phyloP scores from a whole-genome alignment of 2,329 filamentous ascomycete species.

The Aspergillus sp. region DNA sequence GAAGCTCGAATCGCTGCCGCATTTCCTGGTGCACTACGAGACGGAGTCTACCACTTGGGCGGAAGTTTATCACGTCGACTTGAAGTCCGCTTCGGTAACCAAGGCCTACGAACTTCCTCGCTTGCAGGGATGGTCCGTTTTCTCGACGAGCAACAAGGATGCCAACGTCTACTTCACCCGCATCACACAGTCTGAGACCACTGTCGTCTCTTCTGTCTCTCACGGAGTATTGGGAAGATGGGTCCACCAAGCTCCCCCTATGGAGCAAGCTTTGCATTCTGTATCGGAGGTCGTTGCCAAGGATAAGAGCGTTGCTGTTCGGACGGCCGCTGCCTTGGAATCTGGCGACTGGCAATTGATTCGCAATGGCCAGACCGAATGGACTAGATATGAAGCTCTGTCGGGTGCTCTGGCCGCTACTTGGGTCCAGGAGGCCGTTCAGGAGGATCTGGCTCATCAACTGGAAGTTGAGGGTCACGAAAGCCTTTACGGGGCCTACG shows the following conservation, averaged over 20 bases:
- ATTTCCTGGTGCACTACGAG: constrained; percentile 82
- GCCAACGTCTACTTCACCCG: constrained; percentile 89
- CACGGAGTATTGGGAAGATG: constrained; percentile 76
- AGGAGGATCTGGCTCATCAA: constrained; percentile 74
- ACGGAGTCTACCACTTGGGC: constrained; percentile 73
- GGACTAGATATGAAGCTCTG: constrained; percentile 80
- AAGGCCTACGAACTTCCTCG: constrained; percentile 80
- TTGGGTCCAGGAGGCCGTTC: constrained; percentile 75
- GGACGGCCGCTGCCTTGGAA: constrained; percentile 68
- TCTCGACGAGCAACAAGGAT: constrained; percentile 74
- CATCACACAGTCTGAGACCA: constrained; percentile 71
- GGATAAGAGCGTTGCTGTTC: constrained; percentile 70
- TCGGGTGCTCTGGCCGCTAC: constrained; percentile 76
- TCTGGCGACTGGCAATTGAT: constrained; percentile 78
- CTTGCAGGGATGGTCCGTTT: constrained; percentile 68
- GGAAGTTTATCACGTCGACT: constrained; percentile 80
- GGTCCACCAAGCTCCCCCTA: constrained; percentile 55
- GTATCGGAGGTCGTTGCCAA: constrained; percentile 82
- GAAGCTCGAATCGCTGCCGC: constrained; percentile 68
- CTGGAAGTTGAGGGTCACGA: constrained; percentile 84
- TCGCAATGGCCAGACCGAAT: constrained; percentile 76
- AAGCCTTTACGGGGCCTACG: constrained; percentile 77
- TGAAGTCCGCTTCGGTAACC: constrained; percentile 67
- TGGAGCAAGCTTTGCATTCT: constrained; percentile 61
- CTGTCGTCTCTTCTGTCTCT: constrained; percentile 73